Base-by-base conservation (phyloP, 345 rosid species). In the Iberis pinnata region DNA sequence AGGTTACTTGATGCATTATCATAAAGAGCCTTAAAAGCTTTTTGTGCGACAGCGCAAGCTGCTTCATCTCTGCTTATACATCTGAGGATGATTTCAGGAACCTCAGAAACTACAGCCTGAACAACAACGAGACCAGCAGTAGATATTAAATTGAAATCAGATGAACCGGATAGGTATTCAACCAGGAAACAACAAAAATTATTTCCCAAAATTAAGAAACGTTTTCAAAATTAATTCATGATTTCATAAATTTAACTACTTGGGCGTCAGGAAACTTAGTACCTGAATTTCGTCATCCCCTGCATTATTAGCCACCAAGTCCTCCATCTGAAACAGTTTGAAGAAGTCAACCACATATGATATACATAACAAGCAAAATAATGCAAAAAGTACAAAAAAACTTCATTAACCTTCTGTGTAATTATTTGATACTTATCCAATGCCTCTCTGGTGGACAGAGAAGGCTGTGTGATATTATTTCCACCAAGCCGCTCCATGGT, bases 1-100 rank as follows among this genome's bases (percentile, higher is more conserved):
- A 80, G 83, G 44, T 42, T 78, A 73, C 83, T 85, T 25, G 88
- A 80, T 37, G 88, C 78, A 68, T 85, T 81, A 66, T 88, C 98
- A 73, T 83, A 88, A 58, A 92, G 72, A 45, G 95, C 89, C 76
- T 71, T 77, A 76, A 92, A 92, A 59, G 86, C 95, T 93, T 80
- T 92, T 67, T 88, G 98, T 46, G 98, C 95, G 19, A 92, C 95
- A 58, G 98, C 97, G 51, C 81, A 67, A 46, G 98, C 97, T 52
- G 97, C 98, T 74, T 88, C 97, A 67, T 92, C 98, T 66, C 94
- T 78, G 67, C 90, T 88, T 18, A 83, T 70, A 71, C 98, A 88
- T 68, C 98, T 76, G 15, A 88, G 88, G 67, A 92, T 83, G 55
- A 92, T 88, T 62, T 92, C 97, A 70, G 96, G 95, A 71, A 92